Base-by-base conservation (phyloP, 805 yeast species). In the Starmerella geochares region DNA sequence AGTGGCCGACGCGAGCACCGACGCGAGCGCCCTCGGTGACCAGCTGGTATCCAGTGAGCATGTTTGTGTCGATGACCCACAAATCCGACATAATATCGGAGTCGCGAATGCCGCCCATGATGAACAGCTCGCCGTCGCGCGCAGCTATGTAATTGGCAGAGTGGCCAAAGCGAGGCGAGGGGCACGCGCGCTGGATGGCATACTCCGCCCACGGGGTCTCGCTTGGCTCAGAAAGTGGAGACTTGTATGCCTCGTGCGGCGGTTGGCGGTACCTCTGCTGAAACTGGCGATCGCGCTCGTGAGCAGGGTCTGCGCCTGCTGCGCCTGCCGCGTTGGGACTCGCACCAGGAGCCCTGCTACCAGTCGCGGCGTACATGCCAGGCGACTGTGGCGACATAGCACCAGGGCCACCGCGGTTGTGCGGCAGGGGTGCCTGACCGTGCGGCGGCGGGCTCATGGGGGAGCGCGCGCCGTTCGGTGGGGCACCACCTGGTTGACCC, bases 1-100 rank as follows among this genome's bases (percentile, higher is more conserved):
- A 86, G 67, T 92, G 99, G 3, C 97, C 97, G 6, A 90, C 96
- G 60, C 98, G 79, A 29, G 97, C 96, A 17, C 95, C 90, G 17
- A 60, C 63, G 14, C 48, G 52, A 2, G 96, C 96, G 46, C 83
- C 80, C 54, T 81, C 86, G 46, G 78, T 77, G 53, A 83, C 84
- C 52, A 83, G 85, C 45, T 81, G 73, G 59, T 71, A 82, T 46
- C 74, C 57, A 62, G 68, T 61, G 40, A 65, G 59, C 31, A 64
- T 59, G 49, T 66, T 69, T 2, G 85, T 80, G 54, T 76, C 76
- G 50, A 90, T 72, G 52, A 83, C 80, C 99, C 99, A 92, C 56
- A 95, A 79, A 65, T 92, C 98, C 43, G 95, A 96, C 65, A 83
- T 86, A 5, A 90, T 96, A 17, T 90, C 81, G 49, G 86, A 85